A percentile compares a stretch with the other conserved stretches of the same genome.
Evolutionary conservation across 2,329 filamentous ascomycete genomes (phyloP).

Genomic region (Cordyceps pruinosa): DNA sequence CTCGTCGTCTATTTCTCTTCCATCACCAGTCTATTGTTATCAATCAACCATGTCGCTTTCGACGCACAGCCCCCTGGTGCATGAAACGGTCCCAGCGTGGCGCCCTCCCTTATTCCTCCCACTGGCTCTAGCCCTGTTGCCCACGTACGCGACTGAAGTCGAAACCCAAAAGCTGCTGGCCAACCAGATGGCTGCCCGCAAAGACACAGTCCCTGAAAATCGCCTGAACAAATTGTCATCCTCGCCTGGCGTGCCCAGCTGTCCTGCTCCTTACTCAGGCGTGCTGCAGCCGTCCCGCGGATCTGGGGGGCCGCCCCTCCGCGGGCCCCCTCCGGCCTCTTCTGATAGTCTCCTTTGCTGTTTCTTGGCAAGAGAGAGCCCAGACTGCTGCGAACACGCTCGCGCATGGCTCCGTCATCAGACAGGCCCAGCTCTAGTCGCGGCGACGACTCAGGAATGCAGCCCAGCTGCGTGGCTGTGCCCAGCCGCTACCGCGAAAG

Average conservation of each 20-base stretch:
- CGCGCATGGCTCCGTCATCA: background rate
- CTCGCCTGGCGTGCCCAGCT: background rate
- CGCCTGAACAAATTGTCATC: background rate
- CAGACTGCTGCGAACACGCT: background rate
- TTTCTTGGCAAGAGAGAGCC: background rate
- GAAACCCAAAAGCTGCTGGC: background rate
- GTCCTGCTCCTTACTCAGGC: background rate
- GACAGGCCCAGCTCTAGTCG: background rate
- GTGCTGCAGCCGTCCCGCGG: background rate
- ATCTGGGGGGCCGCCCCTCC: background rate
- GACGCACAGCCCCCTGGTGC: background rate
- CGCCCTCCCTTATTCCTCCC: background rate
- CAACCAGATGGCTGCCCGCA: background rate
- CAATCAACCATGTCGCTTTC: background rate
- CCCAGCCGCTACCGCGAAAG: constrained; percentile 3
- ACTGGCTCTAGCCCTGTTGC: background rate
- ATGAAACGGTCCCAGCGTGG: background rate
- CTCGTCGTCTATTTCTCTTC: background rate
- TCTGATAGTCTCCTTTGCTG: background rate
- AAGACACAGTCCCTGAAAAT: background rate
- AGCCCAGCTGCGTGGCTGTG: background rate
- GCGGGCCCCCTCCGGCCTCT: background rate
- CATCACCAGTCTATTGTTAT: background rate
- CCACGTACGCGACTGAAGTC: background rate
- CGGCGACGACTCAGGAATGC: background rate